Evolutionary conservation across 768 basidiomycete species (phyloP).

Genomic region (Albatrellus ellisii): DNA sequence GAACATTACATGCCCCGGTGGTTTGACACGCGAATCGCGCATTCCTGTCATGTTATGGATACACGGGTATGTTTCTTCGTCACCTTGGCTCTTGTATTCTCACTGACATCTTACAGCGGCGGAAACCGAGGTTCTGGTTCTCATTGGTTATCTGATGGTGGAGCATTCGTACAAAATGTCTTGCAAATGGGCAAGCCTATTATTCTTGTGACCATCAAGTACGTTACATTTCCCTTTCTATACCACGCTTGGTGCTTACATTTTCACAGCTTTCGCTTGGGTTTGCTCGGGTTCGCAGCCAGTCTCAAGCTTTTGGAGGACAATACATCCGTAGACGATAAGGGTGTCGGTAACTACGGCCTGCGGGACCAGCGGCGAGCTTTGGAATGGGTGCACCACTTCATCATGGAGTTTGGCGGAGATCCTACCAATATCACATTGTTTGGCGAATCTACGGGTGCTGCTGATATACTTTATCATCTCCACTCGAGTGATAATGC

Average conservation of each 20-base stretch:
- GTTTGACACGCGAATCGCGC: constrained; percentile 34
- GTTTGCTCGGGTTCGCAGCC: constrained; percentile 67
- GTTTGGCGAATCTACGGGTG: constrained; percentile 22
- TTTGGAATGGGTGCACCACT: constrained; percentile 38
- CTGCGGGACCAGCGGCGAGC: constrained; percentile 27
- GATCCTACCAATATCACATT: constrained; percentile 25
- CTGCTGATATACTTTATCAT: constrained; percentile 23
- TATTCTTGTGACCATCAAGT: constrained; percentile 69
- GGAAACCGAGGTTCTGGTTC: constrained; percentile 63
- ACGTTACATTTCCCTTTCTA: constrained; percentile 20
- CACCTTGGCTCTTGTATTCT: constrained; percentile 3
- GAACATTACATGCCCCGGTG: constrained; percentile 66
- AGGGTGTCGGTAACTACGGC: constrained; percentile 67
- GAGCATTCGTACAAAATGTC: constrained; percentile 56
- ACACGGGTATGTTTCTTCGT: constrained; percentile 47
- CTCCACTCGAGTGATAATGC: constrained; percentile 53
- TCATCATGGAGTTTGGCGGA: constrained; percentile 40
- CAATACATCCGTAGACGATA: constrained; percentile 48
- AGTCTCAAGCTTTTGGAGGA: constrained; percentile 53
- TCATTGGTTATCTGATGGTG: constrained; percentile 68
- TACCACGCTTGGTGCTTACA: constrained; percentile 3
- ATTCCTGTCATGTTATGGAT: constrained; percentile 78
- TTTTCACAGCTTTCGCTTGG: constrained; percentile 51
- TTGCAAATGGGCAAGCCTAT: constrained; percentile 49
- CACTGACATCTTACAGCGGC: constrained; percentile 31